These are phyloP conservation scores for Cyclostephanos tholiformis DNA, from an alignment of 108 stramenopile genomes.

Conservation along the genomic window DNA sequence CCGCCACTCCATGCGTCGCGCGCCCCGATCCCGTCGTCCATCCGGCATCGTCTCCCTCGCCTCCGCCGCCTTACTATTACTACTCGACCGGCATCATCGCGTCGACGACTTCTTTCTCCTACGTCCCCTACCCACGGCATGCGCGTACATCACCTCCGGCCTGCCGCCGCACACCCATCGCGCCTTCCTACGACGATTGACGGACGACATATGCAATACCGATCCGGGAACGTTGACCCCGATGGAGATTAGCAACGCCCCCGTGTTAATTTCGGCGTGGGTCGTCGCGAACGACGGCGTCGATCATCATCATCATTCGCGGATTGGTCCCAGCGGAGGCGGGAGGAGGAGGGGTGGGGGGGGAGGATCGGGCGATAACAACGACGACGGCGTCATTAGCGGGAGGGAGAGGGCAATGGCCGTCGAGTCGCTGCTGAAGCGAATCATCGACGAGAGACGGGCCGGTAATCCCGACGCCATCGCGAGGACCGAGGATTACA, in stretches of 20 bases:
- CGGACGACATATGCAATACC: conserved; percentile 62
- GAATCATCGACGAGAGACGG: conserved; percentile 71
- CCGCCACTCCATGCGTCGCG: too few species aligned
- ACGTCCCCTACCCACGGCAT: too few species aligned
- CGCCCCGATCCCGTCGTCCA: too few species aligned
- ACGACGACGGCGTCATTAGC: not conserved
- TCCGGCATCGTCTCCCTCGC: too few species aligned
- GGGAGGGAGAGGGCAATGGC: conserved; percentile 65
- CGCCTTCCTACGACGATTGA: conserved; percentile 68
- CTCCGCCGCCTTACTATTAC: too few species aligned
- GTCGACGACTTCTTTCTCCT: too few species aligned
- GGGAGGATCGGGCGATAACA: not conserved
- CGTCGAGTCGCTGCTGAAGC: conserved; percentile 68
- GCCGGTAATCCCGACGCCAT: conserved; percentile 63
- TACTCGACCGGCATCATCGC: too few species aligned
- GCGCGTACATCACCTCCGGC: conserved; percentile 51
- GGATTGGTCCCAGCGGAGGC: too few species aligned
- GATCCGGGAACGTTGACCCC: conserved; percentile 53
- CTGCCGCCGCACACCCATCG: conserved; percentile 57
- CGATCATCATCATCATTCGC: too few species aligned
- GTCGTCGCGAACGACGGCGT: conserved; percentile 32
- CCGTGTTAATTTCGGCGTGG: conserved; percentile 76
- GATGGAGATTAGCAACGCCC: conserved; percentile 51
- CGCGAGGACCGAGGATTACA: conserved; percentile 61
- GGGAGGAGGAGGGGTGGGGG: too few species aligned